Percentiles rank a stretch among this genome's conserved stretches.
Evolutionary conservation across 2,329 filamentous ascomycete genomes (phyloP).

Genomic region (Remersonia thermophila): DNA sequence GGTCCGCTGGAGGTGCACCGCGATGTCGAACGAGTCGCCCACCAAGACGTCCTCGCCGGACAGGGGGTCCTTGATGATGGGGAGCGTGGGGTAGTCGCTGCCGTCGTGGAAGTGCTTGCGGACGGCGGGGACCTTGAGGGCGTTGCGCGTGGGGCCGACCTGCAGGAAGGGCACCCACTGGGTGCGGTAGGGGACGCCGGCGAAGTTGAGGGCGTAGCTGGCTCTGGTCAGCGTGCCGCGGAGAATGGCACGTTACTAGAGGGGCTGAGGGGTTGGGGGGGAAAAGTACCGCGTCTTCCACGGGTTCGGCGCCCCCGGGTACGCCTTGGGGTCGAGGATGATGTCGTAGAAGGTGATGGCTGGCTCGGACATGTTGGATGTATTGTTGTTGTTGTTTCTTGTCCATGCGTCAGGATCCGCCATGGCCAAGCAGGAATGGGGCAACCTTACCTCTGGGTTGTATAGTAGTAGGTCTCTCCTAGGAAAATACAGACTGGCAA

Average conservation of each 20-base stretch:
- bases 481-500: too few species aligned
- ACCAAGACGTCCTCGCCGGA: constrained; percentile 34
- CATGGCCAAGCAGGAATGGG: too few species aligned
- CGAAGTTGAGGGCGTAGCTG: constrained; percentile 50
- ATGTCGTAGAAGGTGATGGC: constrained; percentile 50
- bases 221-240: too few species aligned
- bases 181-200: constrained; percentile 52
- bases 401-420: too few species aligned
- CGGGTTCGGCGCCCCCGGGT: constrained; percentile 53
- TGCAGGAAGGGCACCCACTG: constrained; percentile 59
- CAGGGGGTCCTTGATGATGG: constrained; percentile 41
- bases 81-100: constrained; percentile 41
- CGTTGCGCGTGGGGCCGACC: constrained; percentile 32
- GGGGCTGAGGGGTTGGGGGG: too few species aligned
- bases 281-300: constrained; percentile 51
- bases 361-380: too few species aligned
- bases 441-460: too few species aligned
- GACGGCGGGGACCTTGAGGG: constrained; percentile 20
- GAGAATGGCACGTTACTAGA: too few species aligned
- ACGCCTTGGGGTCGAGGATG: constrained; percentile 31
- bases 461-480: too few species aligned
- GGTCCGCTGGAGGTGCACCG: constrained; percentile 41
- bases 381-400: too few species aligned
- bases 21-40: constrained; percentile 54
- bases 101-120: constrained; percentile 31